Evolutionary conservation across 495 filamentous ascomycete species (phyloP).

Genomic region (Neurospora sp.): DNA sequence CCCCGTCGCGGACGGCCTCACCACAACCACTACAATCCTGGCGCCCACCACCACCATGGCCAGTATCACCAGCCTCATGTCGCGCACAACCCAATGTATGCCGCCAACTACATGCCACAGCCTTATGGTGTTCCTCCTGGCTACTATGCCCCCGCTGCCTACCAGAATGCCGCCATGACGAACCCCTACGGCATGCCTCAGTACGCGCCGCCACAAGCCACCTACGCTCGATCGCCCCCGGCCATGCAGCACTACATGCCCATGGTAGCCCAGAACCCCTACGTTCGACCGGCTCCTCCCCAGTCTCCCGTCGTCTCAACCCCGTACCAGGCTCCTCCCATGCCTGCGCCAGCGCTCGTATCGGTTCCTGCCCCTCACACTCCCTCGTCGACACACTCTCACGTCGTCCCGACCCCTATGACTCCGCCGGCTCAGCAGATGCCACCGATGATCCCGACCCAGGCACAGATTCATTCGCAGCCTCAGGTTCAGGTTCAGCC

Average conservation of each 20-base stretch:
- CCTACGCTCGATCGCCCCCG: constrained; percentile 27
- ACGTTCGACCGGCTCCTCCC: constrained; percentile 28
- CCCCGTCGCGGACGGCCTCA: constrained; percentile 19
- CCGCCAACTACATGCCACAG: constrained; percentile 24
- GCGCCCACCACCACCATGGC: constrained; percentile 22
- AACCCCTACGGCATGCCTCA: constrained; percentile 9
- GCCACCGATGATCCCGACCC: background rate
- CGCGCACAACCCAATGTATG: constrained; percentile 27
- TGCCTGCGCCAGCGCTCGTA: constrained; percentile 15
- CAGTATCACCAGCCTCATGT: constrained; percentile 21
- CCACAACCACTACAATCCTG: constrained; percentile 31
- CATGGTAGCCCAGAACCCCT: constrained; percentile 28
- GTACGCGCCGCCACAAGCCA: constrained; percentile 24
- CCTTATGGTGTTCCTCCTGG: constrained; percentile 18
- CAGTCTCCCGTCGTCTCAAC: constrained; percentile 30
- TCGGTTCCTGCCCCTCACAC: constrained; percentile 30
- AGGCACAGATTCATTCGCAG: constrained; percentile 1
- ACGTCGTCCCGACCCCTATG: constrained; percentile 26
- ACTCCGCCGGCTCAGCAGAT: constrained; percentile 22
- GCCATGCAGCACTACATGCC: constrained; percentile 33
- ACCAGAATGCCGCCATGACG: constrained; percentile 24
- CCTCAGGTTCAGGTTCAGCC: constrained; percentile 3
- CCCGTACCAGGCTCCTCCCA: constrained; percentile 29
- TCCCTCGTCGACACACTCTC: constrained; percentile 31
- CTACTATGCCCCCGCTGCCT: constrained; percentile 28